These are phyloP conservation scores for Starmerella vaccinii DNA, from an alignment of 805 yeast genomes.

Conservation along the genomic window DNA sequence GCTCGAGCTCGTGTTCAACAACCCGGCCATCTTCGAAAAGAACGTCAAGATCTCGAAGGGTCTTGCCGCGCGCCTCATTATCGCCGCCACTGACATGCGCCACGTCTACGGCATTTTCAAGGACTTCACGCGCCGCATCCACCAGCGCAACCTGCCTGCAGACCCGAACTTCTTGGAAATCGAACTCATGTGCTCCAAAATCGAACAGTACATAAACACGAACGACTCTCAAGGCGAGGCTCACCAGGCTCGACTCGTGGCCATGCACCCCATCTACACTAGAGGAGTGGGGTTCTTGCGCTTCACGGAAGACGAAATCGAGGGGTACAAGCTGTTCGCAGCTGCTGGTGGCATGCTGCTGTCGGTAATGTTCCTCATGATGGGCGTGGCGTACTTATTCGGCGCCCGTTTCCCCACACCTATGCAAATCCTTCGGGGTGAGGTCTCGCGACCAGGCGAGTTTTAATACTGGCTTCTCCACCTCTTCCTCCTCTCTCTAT, in stretches of 20 bases:
- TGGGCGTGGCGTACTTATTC: conserved; percentile 14
- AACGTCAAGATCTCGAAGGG: conserved; percentile 89
- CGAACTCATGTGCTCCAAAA: conserved; percentile 76
- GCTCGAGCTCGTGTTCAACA: conserved; percentile 71
- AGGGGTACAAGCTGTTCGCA: conserved; percentile 15
- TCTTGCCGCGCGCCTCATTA: conserved; percentile 64
- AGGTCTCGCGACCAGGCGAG: background rate
- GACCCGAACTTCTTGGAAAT: conserved; percentile 82
- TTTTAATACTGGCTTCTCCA: no score
- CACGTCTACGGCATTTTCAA: conserved; percentile 72
- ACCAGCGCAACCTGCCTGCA: conserved; percentile 61
- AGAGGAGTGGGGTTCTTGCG: conserved; percentile 1
- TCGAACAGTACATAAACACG: conserved; percentile 74
- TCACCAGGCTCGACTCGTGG: conserved; percentile 4
- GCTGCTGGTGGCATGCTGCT: conserved; percentile 10
- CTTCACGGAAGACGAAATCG: conserved; percentile 14
- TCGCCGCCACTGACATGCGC: conserved; percentile 60
- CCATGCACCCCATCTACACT: conserved; percentile 1
- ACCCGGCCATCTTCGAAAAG: conserved; percentile 55
- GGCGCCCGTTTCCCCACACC: conserved; percentile 22
- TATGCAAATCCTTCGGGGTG: conserved; percentile 10
- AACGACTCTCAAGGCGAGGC: conserved; percentile 22
- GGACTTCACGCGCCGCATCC: conserved; percentile 61
- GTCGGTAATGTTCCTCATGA: conserved; percentile 18
- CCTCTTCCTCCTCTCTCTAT: no score